Percentiles rank a stretch among this genome's conserved stretches.
These are phyloP conservation scores for Saccharata proteae DNA, from an alignment of 2,329 filamentous ascomycete species.

Conservation along the genomic window DNA sequence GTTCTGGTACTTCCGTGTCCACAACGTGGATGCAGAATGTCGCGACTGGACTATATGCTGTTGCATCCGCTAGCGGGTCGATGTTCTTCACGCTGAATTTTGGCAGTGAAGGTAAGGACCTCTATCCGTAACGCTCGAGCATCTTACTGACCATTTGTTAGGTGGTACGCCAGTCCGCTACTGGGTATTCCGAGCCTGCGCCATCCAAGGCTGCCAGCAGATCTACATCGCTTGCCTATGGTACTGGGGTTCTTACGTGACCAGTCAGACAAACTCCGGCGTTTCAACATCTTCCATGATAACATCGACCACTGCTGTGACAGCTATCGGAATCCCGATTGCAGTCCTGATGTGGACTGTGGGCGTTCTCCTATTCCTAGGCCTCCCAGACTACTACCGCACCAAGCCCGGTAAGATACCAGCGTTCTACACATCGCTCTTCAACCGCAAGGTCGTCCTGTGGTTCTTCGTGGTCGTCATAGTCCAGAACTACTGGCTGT, in stretches of 20 bases:
- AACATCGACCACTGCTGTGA: conserved; percentile 15
- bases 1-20: conserved; percentile 16
- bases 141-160: too few relatives aligned
- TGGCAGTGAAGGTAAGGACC: conserved; percentile 42
- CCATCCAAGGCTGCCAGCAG: conserved; percentile 56
- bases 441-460: conserved; percentile 51
- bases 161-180: conserved; percentile 46
- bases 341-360: conserved; percentile 45
- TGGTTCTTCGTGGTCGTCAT: conserved; percentile 56
- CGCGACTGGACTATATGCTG: conserved; percentile 49
- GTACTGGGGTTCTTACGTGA: conserved; percentile 52
- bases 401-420: conserved; percentile 52
- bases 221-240: conserved; percentile 52
- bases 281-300: conserved; percentile 24
- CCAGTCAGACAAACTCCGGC: conserved; percentile 32
- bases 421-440: conserved; percentile 51
- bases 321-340: conserved; percentile 46
- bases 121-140: neutral
- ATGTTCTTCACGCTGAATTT: conserved; percentile 58
- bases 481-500: conserved; percentile 56
- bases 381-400: conserved; percentile 56
- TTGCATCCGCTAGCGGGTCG: conserved; percentile 50
- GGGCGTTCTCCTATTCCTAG: conserved; percentile 43
- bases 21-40: conserved; percentile 47
- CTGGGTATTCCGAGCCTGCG: conserved; percentile 55